A percentile compares a stretch with the other conserved stretches of the same genome.
phyloP scores from a whole-genome alignment of 768 basidiomycete genomes.

The Lactarius sp. region DNA sequence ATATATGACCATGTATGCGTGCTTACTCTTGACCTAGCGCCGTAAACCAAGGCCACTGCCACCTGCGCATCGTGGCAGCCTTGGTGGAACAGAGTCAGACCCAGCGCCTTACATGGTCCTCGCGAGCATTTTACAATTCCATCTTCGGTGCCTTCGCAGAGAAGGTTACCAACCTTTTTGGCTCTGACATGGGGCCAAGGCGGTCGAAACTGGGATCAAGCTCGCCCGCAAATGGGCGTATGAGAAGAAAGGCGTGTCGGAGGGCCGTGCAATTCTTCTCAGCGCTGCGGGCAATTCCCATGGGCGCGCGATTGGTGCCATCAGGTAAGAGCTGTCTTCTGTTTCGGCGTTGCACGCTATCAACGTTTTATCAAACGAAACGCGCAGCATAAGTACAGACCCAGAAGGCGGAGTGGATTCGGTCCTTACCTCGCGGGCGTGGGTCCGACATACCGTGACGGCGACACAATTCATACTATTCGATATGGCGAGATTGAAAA shows the following conservation, averaged over 20 bases:
- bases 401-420: constrained; percentile 83
- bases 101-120: constrained; percentile 85
- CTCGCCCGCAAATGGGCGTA: constrained; percentile 97
- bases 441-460: constrained; percentile 72
- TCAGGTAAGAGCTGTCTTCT: constrained; percentile 46
- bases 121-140: constrained; percentile 94
- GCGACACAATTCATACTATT: constrained; percentile 52
- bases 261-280: constrained; percentile 80
- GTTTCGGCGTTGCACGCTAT: not conserved
- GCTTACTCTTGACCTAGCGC: constrained; percentile 46
- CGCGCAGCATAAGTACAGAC: constrained; percentile 86
- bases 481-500: constrained; percentile 82
- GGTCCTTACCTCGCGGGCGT: constrained; percentile 89
- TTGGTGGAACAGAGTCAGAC: constrained; percentile 84
- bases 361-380: not conserved
- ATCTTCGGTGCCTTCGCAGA: constrained; percentile 88
- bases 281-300: constrained; percentile 93
- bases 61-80: constrained; percentile 78
- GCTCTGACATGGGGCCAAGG: constrained; percentile 96
- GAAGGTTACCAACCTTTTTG: constrained; percentile 76
- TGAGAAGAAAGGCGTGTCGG: constrained; percentile 72
- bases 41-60: constrained; percentile 94
- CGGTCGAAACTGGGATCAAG: constrained; percentile 96
- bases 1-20: not conserved
- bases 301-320: constrained; percentile 85